phyloP scores from a whole-genome alignment of 495 filamentous ascomycete species.

The Clohesyomyces aquaticus region DNA sequence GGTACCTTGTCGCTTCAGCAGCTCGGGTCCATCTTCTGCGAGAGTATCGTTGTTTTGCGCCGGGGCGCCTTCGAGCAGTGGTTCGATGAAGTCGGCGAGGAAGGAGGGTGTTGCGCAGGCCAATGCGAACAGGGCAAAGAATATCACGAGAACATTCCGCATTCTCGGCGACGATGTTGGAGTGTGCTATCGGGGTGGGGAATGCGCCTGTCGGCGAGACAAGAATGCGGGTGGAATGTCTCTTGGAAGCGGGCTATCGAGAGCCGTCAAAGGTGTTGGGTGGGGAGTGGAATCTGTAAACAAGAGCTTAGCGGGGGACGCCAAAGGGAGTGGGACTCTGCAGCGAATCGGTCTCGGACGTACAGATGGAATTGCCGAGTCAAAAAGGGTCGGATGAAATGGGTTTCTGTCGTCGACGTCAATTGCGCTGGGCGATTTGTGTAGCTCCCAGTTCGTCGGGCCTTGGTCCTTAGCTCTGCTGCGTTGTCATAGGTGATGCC shows the following conservation, averaged over 20 bases:
- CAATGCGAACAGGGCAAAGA: constrained; percentile 26
- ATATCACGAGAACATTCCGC: constrained; percentile 27
- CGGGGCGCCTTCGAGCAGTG: constrained; percentile 12
- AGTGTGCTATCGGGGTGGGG: constrained; percentile 2
- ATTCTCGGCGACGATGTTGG: constrained; percentile 15
- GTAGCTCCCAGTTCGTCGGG: no score
- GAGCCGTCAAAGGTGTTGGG: not conserved
- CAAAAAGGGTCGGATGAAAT: not conserved
- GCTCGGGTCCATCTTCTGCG: constrained; percentile 31
- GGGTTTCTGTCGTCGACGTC: not conserved
- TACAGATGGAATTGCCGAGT: not conserved
- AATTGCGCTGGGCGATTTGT: not conserved
- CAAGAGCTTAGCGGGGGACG: constrained; percentile 8
- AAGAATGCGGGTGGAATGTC: not conserved
- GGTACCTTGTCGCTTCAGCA: constrained; percentile 39
- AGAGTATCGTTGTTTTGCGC: constrained; percentile 34
- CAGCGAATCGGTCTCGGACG: not conserved
- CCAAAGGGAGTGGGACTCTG: not conserved
- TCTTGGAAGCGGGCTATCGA: constrained; percentile 3
- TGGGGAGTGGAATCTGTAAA: constrained; percentile 13
- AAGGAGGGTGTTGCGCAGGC: constrained; percentile 29
- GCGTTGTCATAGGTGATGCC: no score
- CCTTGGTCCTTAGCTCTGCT: no score
- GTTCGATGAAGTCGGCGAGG: constrained; percentile 35
- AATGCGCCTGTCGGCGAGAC: constrained; percentile 30